Base-by-base conservation (phyloP, 1,284 basidiomycete species). In the Pascua guehoae region DNA sequence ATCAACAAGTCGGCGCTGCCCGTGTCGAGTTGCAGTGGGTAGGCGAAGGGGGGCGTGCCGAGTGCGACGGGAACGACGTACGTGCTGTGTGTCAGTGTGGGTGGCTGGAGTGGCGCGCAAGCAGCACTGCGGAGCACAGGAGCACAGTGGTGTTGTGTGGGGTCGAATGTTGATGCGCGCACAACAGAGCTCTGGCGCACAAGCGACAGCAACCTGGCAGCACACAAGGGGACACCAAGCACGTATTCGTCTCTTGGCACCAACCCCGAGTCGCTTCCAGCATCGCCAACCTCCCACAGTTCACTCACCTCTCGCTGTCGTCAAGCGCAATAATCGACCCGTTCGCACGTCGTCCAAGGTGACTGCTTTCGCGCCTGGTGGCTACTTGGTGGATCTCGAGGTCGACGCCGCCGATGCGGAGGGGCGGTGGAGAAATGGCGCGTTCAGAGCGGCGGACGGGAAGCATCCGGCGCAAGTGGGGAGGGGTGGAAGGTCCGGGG, bases 1-100 rank as follows among this genome's bases (percentile, higher is more conserved):
- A 77, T 56, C 16, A 75, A 55, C 12, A 77, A 56, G 51, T 77
- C 75, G 4, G 75, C 67, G 10, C 68, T 71, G 8, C 68, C 75
- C 5, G 71, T 61, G 54, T 77, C 75, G 43, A 77, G 63, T 48
- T 75, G 73, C 5, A 76, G 61, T 12, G 72, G 73, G 59, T 69
- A 76, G 8, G 62, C 66, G 16, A 53, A 53, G 0, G 71, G 65
- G 10, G 72, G 72, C 7, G 58, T 62, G 11, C 75, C 75, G 43
- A 76, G 61, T 11, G 62, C 57, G 1, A 76, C 54, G 8, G 71
- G 70, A 5, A 74, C 54, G 41, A 70, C 63, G 51, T 69, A 75
- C 17, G 71, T 70, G 46, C 73, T 75, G 52, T 14, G 2, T 8
- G 39, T 57, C 12, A 49, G 51, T 32, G 51, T 32, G 24, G 24